Base-by-base conservation (phyloP, 2,329 filamentous ascomycete species). In the Exophiala sideris region DNA sequence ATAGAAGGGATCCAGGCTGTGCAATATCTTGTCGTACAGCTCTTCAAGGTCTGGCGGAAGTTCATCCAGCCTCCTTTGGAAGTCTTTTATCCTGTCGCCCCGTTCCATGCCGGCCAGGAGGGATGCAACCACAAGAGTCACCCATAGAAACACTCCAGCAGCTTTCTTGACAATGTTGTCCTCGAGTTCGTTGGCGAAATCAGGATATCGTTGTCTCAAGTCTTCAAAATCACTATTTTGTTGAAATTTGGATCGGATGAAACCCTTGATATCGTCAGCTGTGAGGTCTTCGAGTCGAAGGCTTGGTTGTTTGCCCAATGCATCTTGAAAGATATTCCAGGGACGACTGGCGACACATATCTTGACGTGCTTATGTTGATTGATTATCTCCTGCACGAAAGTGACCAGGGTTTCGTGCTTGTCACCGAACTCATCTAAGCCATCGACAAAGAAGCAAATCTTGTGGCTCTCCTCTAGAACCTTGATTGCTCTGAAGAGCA, bases 361-460 rank as follows among this genome's bases (percentile, higher is more conserved):
- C 33, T 51, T 51, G 8, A 51, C 40, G 16, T 18, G 16, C 14
- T 51, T 51, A 14, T n/a, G n/a, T n/a, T 24, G 39, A 18, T 11
- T 12, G 14, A 45, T 2, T 16, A 45, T 45, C 21, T 10, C 8
- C 8, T 48, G 14, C 29, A 51, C 14, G 88, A 97, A 71, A 91
- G 86, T 48, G 94, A 97, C 65, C 94, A 92, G 0, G 81, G 97
- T 1, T 97, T 97, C 70, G 97, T 91, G 0, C 96, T 95, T 70
- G 90, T 90, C 5, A 92, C 32, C 12, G 33, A 46, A 63, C 20
- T 64, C 57, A 16, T 57, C 56, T 1, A 59, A 46, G 51, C 60
- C 59, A 18, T 63, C 60, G 21, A 64, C 59, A 41, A 63, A 64
- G 7, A 64, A 52, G 24, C 54, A 58, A 18, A 42, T 7, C 10